Evolutionary conservation across 2,329 filamentous ascomycete species (phyloP).

Genomic region (Apiospora phragmitis): DNA sequence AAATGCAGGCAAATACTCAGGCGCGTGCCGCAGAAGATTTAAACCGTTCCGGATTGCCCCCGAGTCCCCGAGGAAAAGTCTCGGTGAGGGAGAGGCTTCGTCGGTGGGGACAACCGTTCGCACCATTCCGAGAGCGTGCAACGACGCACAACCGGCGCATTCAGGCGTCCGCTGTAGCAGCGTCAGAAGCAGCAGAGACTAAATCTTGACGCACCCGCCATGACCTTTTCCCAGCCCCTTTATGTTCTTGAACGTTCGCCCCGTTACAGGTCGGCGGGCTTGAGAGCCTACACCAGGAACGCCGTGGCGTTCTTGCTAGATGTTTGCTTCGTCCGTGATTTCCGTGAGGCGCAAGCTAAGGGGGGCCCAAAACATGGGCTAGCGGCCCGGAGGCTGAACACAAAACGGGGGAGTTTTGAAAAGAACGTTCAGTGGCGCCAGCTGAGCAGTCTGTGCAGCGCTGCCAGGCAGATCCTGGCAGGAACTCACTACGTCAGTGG

Average conservation of each 20-base stretch:
- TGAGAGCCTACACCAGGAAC: no score
- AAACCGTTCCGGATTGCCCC: neutral
- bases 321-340: no score
- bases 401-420: neutral
- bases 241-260: no score
- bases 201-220: neutral
- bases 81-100: neutral
- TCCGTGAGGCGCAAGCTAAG: no score
- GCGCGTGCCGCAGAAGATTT: neutral
- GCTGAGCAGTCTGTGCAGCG: neutral
- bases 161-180: no score
- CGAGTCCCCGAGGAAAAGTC: no score
- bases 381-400: neutral
- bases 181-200: no score
- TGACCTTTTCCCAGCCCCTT: no score
- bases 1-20: neutral
- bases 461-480: neutral
- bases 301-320: no score
- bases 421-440: neutral
- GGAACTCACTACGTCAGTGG: neutral
- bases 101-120: neutral
- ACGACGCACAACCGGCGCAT: neutral
- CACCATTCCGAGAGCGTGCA: neutral
- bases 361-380: no score
- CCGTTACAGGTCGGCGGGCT: no score